phyloP scores from a whole-genome alignment of 129 eudicot genomes.

The Flaveria sonorensis region DNA sequence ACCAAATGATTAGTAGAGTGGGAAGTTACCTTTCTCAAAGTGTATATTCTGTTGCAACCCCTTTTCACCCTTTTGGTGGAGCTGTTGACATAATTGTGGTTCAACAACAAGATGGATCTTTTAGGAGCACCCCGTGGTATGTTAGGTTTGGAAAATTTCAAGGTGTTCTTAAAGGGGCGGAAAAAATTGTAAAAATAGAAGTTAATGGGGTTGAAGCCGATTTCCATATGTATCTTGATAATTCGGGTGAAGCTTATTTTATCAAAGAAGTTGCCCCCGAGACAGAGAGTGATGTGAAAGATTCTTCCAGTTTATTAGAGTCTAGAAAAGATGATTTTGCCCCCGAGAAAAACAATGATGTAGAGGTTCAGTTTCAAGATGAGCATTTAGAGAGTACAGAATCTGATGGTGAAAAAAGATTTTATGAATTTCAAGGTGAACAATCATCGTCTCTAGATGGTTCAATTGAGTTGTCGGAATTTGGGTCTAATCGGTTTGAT shows the following conservation, averaged over 20 bases:
- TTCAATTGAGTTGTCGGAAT: slow-evolving; percentile 66
- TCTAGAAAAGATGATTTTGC: slow-evolving; percentile 33
- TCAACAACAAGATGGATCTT: slow-evolving; percentile 84
- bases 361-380: slow-evolving; percentile 55
- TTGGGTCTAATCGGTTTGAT: slow-evolving; percentile 60
- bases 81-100: slow-evolving; percentile 92
- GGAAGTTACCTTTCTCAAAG: slow-evolving; percentile 74
- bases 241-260: slow-evolving; percentile 94
- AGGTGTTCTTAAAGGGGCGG: slow-evolving; percentile 90
- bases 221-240: slow-evolving; percentile 92
- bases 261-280: slow-evolving; percentile 56
- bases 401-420: slow-evolving; percentile 62
- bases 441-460: slow-evolving; percentile 61
- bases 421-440: slow-evolving; percentile 81
- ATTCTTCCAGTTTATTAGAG: slow-evolving; percentile 37
- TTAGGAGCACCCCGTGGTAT: slow-evolving; percentile 89
- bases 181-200: slow-evolving; percentile 73
- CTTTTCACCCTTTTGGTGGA: slow-evolving; percentile 97
- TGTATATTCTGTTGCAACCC: slow-evolving; percentile 89
- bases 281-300: slow-evolving; percentile 40
- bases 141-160: slow-evolving; percentile 93
- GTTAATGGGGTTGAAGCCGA: slow-evolving; percentile 81
- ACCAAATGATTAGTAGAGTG: slow-evolving; percentile 74
- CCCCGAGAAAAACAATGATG: slow-evolving; percentile 30
- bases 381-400: slow-evolving; percentile 65